These are phyloP conservation scores for Ascocoryne sarcoides DNA, from an alignment of 2,329 filamentous ascomycete species.

Conservation along the genomic window DNA sequence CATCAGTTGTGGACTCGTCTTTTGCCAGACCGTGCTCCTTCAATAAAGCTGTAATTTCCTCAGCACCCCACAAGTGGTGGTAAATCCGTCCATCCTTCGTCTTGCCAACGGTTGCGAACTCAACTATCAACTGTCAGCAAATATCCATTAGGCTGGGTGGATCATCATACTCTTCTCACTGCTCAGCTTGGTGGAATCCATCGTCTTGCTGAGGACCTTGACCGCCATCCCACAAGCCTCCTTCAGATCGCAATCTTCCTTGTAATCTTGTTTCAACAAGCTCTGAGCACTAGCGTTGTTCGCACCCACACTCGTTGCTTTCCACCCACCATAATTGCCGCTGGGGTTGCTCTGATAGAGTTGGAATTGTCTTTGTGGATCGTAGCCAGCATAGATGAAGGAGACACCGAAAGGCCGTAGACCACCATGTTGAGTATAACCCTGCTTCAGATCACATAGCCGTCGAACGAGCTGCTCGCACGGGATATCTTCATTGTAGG, in stretches of 20 bases:
- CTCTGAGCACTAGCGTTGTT: slow-evolving; percentile 98
- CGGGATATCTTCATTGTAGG: slow-evolving; percentile 99
- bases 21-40: slow-evolving; percentile 95
- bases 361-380: slow-evolving; percentile 93
- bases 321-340: slow-evolving; percentile 99
- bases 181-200: slow-evolving; percentile 98
- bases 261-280: slow-evolving; percentile 97
- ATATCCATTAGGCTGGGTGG: neutral
- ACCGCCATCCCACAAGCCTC: slow-evolving; percentile 96
- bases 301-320: slow-evolving; percentile 93
- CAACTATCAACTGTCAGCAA: slow-evolving; percentile 50
- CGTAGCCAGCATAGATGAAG: slow-evolving; percentile 99
- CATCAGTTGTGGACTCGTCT: slow-evolving; percentile 44
- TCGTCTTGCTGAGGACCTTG: slow-evolving; percentile 99
- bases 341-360: slow-evolving; percentile 98
- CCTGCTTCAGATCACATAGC: slow-evolving; percentile 96
- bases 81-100: slow-evolving; percentile 95
- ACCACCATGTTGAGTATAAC: slow-evolving; percentile 98
- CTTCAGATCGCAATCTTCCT: slow-evolving; percentile 92
- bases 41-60: slow-evolving; percentile 88
- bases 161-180: slow-evolving; percentile 86
- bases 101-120: slow-evolving; percentile 96
- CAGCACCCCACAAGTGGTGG: slow-evolving; percentile 92
- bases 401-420: slow-evolving; percentile 96
- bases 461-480: slow-evolving; percentile 97